Evolutionary conservation across 225 moss, liverwort and hornwort species (phyloP), one percentile per base, ranked within the genome.

Genomic region (Marchantia paleacea): DNA sequence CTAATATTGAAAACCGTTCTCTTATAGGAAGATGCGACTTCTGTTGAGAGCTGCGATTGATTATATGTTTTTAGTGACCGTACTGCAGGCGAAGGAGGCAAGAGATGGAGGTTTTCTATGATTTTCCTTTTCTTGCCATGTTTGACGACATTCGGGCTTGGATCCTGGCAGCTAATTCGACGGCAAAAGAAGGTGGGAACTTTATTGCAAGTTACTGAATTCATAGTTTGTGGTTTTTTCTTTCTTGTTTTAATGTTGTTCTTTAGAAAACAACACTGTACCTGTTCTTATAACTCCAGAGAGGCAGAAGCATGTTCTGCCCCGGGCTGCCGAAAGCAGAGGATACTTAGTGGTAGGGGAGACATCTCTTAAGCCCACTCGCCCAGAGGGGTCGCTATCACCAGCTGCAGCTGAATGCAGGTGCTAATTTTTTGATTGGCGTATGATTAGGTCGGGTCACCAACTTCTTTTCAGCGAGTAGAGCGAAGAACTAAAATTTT

Each of bases 161-260:
- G 95, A 64, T 83, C 95, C 22, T 99, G 97, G 97, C 97, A 99
- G 85, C 81, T 99, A 48, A 49, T 90, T 79, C 93, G 97, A 52
- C 89, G 97, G 55, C 89, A 92, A 51, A 89, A 88, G 88, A 99
- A 99, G 91, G 97, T 94, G 50, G 51, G 78, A 25, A n/a, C 14
- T 54, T 15, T 22, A 15, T 72, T 39, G 0, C n/a, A n/a, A 52
- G n/a, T 72, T n/a, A 51, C 9, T 15, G 9, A 8, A 49, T 28
- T 12, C 10, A 16, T 11, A 67, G 20, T 67, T 8, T 69, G 10
- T 12, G 47, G 7, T 3, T 39, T 39, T 2, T 2, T 39, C 39
- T 2, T 39, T 2, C 2, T 39, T 5, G 5, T 39, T 5, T 39
- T 5, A 39, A 39, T 2, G 39, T 39, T 39, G 39, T 2, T 39